Evolutionary conservation across 306 rosid genomes (phyloP), one percentile per base, ranked within the genome.

Genomic region (Vigna mungo): DNA sequence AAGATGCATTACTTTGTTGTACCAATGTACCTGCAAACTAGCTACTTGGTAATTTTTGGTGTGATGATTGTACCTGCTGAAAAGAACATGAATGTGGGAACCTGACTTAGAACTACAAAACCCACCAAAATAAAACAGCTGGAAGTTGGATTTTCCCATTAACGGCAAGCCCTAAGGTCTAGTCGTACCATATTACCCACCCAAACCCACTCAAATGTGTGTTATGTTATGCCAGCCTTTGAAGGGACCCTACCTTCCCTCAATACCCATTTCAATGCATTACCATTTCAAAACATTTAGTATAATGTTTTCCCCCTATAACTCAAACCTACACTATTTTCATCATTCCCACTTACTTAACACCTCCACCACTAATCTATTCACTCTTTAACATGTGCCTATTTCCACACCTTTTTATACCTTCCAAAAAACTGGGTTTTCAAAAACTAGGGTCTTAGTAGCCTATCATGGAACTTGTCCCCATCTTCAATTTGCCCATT

Each of bases 1-100:
- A 58, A 18, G 68, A 62, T 39, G 82, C 75, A 78, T 74, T 13
- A 36, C 52, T 25, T 47, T n/a, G 76, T 44, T 74, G 63, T 67
- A 80, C 82, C 25, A 65, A 41, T 30, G 36, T 74, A 71, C 66
- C 70, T 23, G 32, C 81, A 60, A 51, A 43, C 43, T 75, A 51
- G 51, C 34, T 76, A 52, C 44, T 51, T 39, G 20, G 66, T 81
- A 69, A 9, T 51, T 65, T 76, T 49, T 67, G 73, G 85, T 75
- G 78, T 39, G 34, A 36, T 41, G 36, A 53, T 37, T 70, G 74
- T 55, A 62, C 85, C 81, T 41, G 32, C 78, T 71, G 34, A 34
- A 62, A 60, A 49, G 68, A 67, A 58, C 82, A 64, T 75, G 23
- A 69, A 25, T 48, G 51, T 55, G 30, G 63, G 79, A 65, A 37